Evolutionary conservation across 129 eudicot genomes (phyloP).

Genomic region (Arctium lappa): DNA sequence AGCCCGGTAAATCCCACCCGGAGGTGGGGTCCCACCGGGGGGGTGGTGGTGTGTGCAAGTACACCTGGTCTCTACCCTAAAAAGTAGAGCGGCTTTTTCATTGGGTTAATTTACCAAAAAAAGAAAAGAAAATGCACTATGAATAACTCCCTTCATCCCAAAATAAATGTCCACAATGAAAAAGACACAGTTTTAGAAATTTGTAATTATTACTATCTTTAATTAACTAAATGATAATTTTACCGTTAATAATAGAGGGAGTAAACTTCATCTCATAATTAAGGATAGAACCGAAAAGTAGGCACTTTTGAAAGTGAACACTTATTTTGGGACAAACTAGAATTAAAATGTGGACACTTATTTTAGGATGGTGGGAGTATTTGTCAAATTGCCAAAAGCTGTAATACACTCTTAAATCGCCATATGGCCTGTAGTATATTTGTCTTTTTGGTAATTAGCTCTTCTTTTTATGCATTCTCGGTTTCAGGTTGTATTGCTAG

Average conservation of each 20-base stretch:
- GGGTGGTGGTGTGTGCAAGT: no score
- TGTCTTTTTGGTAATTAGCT: neutral
- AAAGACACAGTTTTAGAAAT: no score
- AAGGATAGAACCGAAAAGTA: neutral
- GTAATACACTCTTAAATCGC: neutral
- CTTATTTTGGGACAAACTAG: neutral
- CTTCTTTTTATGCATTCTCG: neutral
- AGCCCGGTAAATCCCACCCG: no score
- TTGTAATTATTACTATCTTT: no score
- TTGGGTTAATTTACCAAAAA: neutral
- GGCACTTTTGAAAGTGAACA: neutral
- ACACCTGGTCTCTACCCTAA: no score
- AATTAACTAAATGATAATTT: neutral
- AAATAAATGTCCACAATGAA: no score
- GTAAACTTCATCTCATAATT: no score
- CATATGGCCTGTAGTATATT: neutral
- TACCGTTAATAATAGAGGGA: neutral
- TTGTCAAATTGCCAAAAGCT: neutral
- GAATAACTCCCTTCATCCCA: neutral
- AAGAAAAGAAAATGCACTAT: neutral
- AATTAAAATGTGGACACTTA: neutral
- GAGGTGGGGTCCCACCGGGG: no score
- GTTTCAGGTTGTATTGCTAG: conserved; percentile 78
- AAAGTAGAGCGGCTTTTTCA: no score
- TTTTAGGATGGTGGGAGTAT: neutral